Evolutionary conservation across 1,284 basidiomycete species (phyloP), one percentile per base, ranked within the genome.

Genomic region (Cerrena zonata): DNA sequence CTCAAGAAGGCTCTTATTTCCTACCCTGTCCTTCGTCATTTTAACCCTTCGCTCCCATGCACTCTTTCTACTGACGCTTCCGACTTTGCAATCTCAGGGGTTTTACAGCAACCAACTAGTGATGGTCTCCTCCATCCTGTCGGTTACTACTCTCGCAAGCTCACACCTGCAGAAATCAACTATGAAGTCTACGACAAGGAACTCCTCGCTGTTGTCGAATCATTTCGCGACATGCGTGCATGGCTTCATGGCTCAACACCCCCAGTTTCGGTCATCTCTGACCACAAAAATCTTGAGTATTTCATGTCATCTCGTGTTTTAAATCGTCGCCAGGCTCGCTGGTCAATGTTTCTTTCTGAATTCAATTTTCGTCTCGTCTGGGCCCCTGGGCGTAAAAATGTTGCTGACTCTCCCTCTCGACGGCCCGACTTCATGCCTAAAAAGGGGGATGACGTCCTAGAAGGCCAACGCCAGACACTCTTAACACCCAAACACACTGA

Each of bases 101-200:
- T 66, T 37, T 43, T 60, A 63, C 65, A 56, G 53, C 44, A 23
- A 44, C 24, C 13, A 18, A 12, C 37, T 45, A n/a, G 23, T 7
- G 27, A 48, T 3, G n/a, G 21, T 34, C 25, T 30, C 10, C 15
- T 53, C 26, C 47, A 52, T 44, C 51, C 47, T 12, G 21, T 51
- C 27, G 48, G 44, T 19, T 53, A 43, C 54, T 51, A 57, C 46
- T 69, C 66, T 11, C 49, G 59, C 3, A 58, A 53, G 19, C 48
- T 70, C 37, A 49, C 38, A 10, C 21, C 58, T 1, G 56, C 67
- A 2, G 64, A 73, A 49, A 46, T 54, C 15, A 73, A 73, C 56
- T 73, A 69, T 54, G 53, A 57, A 4, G 62, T 63, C 21, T 60
- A 69, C 53, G 65, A 73, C 55, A 68, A 72, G 53, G 69, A 73